Evolutionary conservation across 1,139 yeast species (phyloP).

Genomic region (Debaryomyces coudertii): DNA sequence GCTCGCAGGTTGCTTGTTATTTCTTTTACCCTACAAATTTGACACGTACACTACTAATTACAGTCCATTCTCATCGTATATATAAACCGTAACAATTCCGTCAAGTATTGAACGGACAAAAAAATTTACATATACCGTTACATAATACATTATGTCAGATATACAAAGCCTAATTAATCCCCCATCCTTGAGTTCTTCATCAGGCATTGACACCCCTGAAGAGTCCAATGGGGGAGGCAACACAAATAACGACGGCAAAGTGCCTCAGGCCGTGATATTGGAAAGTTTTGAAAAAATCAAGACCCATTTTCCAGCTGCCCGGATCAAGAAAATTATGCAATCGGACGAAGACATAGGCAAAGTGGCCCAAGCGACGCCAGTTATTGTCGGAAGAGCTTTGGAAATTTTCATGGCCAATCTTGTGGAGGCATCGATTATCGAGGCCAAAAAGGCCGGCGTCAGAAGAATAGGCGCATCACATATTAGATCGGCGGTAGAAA

Average conservation of each 20-base stretch:
- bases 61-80: neutral
- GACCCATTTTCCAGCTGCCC: conserved; percentile 96
- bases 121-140: neutral
- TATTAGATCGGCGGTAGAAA: conserved; percentile 79
- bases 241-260: conserved; percentile 14
- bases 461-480: conserved; percentile 85
- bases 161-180: conserved; percentile 17
- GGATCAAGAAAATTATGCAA: conserved; percentile 95
- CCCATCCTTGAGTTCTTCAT: conserved; percentile 3
- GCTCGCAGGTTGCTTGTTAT: neutral
- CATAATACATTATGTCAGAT: conserved; percentile 15
- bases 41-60: neutral
- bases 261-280: conserved; percentile 35
- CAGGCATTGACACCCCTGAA: neutral
- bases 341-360: conserved; percentile 98
- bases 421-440: conserved; percentile 80
- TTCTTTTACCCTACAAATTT: neutral
- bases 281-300: conserved; percentile 59
- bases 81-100: conserved; percentile 9
- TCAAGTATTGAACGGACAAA: neutral
- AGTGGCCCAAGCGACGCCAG: conserved; percentile 98
- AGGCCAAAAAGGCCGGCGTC: conserved; percentile 75
- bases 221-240: conserved; percentile 1
- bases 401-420: conserved; percentile 90
- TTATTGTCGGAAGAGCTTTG: conserved; percentile 91